These are phyloP conservation scores for Aegilops sharonensis DNA, from an alignment of 176 grass and related monocot genomes.

Conservation along the genomic window DNA sequence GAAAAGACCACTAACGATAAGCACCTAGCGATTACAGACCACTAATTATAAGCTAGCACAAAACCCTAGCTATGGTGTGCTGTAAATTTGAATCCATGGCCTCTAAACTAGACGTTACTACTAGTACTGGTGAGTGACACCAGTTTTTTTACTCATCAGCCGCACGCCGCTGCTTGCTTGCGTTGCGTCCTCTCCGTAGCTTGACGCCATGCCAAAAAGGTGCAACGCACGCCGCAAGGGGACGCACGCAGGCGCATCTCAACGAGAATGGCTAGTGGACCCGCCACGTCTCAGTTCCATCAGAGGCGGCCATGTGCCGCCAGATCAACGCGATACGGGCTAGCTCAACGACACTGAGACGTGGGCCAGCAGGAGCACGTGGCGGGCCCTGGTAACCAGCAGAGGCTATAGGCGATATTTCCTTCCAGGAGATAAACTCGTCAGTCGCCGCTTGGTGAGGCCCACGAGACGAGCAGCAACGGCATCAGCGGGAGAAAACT, in stretches of 20 bases:
- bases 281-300: background rate
- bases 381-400: background rate
- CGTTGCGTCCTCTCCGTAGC: background rate
- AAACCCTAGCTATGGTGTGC: background rate
- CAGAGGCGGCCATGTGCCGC: background rate
- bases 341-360: background rate
- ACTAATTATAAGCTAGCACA: no score
- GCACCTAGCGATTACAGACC: no score
- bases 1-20: no score
- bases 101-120: background rate
- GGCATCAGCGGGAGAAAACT: background rate
- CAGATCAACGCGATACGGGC: background rate
- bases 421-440: background rate
- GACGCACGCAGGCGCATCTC: background rate
- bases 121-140: background rate
- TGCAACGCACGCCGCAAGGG: background rate
- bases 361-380: background rate
- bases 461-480: background rate
- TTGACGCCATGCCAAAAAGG: constrained; percentile 3
- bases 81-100: background rate
- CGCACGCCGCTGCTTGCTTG: background rate
- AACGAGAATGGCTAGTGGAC: background rate
- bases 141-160: background rate
- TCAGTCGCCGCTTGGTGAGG: background rate
- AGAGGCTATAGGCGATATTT: constrained; percentile 2